Evolutionary conservation across 768 basidiomycete species (phyloP).

Genomic region (Leccinum subgranulosum): DNA sequence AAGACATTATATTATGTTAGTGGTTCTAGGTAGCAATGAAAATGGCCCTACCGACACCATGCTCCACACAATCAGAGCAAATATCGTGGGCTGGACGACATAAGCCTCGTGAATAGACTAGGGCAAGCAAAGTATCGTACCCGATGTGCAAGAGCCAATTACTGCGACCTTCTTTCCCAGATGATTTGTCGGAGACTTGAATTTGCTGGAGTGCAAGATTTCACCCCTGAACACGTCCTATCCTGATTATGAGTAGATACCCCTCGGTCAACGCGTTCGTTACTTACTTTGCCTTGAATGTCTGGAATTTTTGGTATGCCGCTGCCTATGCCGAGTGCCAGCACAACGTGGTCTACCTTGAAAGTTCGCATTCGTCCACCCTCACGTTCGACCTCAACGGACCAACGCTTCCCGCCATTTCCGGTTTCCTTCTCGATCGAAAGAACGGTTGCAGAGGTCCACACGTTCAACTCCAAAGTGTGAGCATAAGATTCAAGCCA

Average conservation of each 20-base stretch:
- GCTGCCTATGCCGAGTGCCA: conserved; percentile 48
- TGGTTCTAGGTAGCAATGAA: not conserved
- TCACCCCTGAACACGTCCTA: conserved; percentile 62
- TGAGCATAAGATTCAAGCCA: conserved; percentile 68
- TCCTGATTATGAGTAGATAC: not conserved
- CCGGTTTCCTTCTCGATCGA: conserved; percentile 28
- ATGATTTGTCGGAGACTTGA: conserved; percentile 55
- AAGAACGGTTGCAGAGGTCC: conserved; percentile 46
- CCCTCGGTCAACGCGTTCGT: not conserved
- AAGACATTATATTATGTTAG: not conserved
- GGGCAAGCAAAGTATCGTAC: conserved; percentile 30
- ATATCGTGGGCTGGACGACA: conserved; percentile 45
- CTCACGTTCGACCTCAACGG: conserved; percentile 36
- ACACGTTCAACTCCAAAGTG: conserved; percentile 58
- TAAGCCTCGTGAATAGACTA: not conserved
- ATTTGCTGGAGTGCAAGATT: conserved; percentile 55
- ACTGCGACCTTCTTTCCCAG: conserved; percentile 69
- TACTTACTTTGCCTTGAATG: conserved; percentile 41
- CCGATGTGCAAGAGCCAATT: conserved; percentile 63
- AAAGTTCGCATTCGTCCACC: conserved; percentile 38
- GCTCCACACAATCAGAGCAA: conserved; percentile 41
- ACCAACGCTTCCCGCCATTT: conserved; percentile 39
- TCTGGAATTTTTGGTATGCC: conserved; percentile 42
- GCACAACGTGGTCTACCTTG: conserved; percentile 47
- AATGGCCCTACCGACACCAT: conserved; percentile 41